A percentile compares a stretch with the other conserved stretches of the same genome.
Conservation (phyloP, 192 early-diverging fungal genomes). For the Umbelopsis vinacea region DNA sequence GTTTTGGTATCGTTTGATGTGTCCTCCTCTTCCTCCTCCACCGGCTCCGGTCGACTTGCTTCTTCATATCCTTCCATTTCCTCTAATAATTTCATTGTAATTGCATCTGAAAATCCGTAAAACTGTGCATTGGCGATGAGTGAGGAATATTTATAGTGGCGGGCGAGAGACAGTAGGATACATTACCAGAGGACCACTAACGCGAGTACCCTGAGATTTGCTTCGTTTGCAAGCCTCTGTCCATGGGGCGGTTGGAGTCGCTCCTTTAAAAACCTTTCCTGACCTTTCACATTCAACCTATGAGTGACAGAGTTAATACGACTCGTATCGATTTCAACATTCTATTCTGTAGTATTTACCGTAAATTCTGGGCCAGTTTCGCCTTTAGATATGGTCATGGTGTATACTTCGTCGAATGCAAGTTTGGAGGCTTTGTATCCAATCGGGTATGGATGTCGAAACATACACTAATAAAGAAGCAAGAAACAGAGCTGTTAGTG, state of each 20-base stretch:
- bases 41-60: constrained; percentile 26
- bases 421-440: constrained; percentile 54
- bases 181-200: constrained; percentile 56
- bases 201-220: constrained; percentile 52
- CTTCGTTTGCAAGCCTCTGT: constrained; percentile 53
- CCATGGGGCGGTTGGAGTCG: constrained; percentile 58
- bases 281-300: constrained; percentile 44
- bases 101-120: constrained; percentile 60
- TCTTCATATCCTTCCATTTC: constrained; percentile 46
- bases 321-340: background rate
- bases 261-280: constrained; percentile 45
- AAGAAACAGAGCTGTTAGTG: background rate
- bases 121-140: constrained; percentile 34
- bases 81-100: constrained; percentile 54
- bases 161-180: background rate
- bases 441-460: constrained; percentile 57
- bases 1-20: background rate
- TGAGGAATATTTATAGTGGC: background rate
- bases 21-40: constrained; percentile 25
- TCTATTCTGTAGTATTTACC: background rate
- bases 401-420: constrained; percentile 53
- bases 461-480: constrained; percentile 43
- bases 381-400: constrained; percentile 48
- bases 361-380: constrained; percentile 52
- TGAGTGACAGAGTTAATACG: background rate